Evolutionary conservation across 129 eudicot species (phyloP), one percentile per base, ranked within the genome.

Genomic region (Logfia minima): DNA sequence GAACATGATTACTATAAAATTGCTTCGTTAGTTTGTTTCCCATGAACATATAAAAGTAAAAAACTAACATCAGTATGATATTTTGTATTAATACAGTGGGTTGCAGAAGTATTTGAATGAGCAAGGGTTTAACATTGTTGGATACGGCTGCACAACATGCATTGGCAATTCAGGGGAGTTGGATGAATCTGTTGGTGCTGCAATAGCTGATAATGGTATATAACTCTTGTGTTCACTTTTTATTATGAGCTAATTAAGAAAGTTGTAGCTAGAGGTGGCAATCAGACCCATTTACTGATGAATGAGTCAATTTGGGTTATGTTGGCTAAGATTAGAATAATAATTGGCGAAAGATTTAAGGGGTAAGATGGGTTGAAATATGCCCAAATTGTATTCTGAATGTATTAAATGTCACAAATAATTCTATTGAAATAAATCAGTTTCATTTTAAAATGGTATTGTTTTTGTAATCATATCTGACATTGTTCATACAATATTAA

Each of bases 131-230:
- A 23, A 92, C 75, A 89, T 89, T 81, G 98, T 92, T 81, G 98
- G 98, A 23, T 92, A 89, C 77, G 96, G 98, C 66, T 92, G 98
- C 89, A 92, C 98, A 10, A 92, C 96, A 16, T 92, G 98, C 75
- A 92, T 92, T n/a, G 96, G 96, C 11, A 92, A 92, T 83, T 92
- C 98, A 37, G 96, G 98, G 68, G 98, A 92, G 0, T 68, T 92
- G 59, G 96, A 92, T 58, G 98, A 90, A 79, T 74, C 96, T 22
- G 98, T 92, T 84, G 90, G 83, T 74, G 63, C 94, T 45, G 92
- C 92, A 35, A 91, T 91, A 75, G 1, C 94, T 23, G 97, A 88
- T 69, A 91, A 87, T 86, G 98, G 97, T 87, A 87, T 18, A 66
- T 51, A 51, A 62, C 29, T 45, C 60, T 69, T 23, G 35, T 77